These are phyloP conservation scores for Bisporella sp. DNA, from an alignment of 2,329 filamentous ascomycete genomes.

Conservation along the genomic window DNA sequence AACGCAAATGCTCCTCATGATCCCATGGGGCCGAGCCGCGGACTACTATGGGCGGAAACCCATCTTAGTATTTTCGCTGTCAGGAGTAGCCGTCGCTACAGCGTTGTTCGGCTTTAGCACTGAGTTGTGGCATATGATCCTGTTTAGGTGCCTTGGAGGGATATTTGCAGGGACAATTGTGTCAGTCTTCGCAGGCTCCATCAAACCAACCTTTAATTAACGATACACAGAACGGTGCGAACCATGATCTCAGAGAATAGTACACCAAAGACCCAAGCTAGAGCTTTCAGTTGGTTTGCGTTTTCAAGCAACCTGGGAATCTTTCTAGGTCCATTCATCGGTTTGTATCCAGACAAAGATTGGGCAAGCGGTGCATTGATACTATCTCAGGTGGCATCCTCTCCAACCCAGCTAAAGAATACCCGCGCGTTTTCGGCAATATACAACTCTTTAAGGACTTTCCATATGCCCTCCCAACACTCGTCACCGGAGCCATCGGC, in stretches of 20 bases:
- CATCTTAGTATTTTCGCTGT: constrained; percentile 58
- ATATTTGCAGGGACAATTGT: constrained; percentile 69
- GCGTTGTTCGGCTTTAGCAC: constrained; percentile 62
- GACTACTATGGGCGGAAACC: constrained; percentile 69
- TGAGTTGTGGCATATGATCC: constrained; percentile 66
- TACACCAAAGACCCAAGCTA: constrained; percentile 62
- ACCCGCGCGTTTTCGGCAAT: constrained; percentile 48
- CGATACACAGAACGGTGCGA: constrained; percentile 44
- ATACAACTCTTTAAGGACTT: constrained; percentile 53
- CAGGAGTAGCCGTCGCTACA: constrained; percentile 54
- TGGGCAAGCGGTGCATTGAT: constrained; percentile 22
- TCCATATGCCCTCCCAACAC: constrained; percentile 58
- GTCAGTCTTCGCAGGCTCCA: constrained; percentile 23
- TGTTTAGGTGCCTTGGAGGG: constrained; percentile 64
- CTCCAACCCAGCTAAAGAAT: constrained; percentile 59
- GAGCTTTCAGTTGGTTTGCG: constrained; percentile 70
- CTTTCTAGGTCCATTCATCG: constrained; percentile 53
- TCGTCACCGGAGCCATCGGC: constrained; percentile 49
- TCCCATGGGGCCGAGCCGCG: constrained; percentile 61
- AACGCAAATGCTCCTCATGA: constrained; percentile 72
- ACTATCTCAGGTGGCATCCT: constrained; percentile 52
- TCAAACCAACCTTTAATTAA: neutral
- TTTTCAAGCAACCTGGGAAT: constrained; percentile 70
- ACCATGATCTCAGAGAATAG: constrained; percentile 73
- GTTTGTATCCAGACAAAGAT: constrained; percentile 28